Evolutionary conservation across 805 yeast genomes (phyloP), one percentile per base, ranked within the genome.

Genomic region (Kluyveromyces aestuarii): DNA sequence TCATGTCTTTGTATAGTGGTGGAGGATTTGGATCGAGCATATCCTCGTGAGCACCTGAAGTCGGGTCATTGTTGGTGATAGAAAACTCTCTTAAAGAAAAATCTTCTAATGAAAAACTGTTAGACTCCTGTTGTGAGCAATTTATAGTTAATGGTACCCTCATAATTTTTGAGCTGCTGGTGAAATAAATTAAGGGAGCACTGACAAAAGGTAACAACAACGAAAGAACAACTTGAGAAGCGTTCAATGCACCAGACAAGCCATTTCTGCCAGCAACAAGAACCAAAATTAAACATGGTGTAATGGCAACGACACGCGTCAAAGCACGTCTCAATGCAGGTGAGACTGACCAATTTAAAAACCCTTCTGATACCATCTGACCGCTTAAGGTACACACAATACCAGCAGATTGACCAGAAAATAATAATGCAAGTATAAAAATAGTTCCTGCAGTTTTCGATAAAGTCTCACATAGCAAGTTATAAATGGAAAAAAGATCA

Each of bases 341-440:
- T 14, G 88, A 79, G 46, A 89, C 73, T 8, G 84, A 72, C 87
- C 96, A 86, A 54, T 77, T 76, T 40, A 87, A 72, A 59, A 88
- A 90, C 2, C 97, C 97, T 66, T 89, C 97, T 62, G 87, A 82
- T 10, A 89, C 93, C 87, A 88, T 87, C 64, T 89, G 97, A 16
- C 96, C 96, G 8, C 96, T 89, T 52, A 89, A 72, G 0, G 97
- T 89, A 63, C 95, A 88, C n/a, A 89, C 96, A 33, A 91, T 86
- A 37, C 96, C 97, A 1, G 96, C 96, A 63, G 90, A 81, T 60
- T 89, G 89, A 11, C 97, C 97, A 38, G 91, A 82, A 51, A 87
- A 83, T 41, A 90, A 69, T 56, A 90, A 73, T 0, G 96, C 97
- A 48, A 88, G 68, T 60, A 89, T 90, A 67, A 90, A 90, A 0